A percentile compares a stretch with the other conserved stretches of the same genome.
These are phyloP conservation scores for Angomonas ambiguus DNA, from an alignment of 208 protist species.

Conservation along the genomic window DNA sequence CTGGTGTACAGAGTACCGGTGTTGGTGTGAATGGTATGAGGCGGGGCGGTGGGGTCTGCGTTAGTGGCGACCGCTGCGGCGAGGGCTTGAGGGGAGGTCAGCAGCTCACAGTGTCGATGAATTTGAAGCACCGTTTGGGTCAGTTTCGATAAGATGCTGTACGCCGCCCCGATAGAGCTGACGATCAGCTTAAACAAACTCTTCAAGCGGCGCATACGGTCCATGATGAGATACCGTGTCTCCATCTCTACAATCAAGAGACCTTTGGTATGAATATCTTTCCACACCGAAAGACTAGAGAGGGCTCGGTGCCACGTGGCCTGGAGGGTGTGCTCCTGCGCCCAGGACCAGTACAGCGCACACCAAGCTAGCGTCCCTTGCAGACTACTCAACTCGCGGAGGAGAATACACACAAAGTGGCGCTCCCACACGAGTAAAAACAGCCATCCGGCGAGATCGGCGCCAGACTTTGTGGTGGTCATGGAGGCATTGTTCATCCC, in stretches of 20 bases:
- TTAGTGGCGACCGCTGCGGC: constrained; percentile 16
- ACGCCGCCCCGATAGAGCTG: constrained; percentile 40
- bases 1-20: constrained; percentile 2
- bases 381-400: constrained; percentile 47
- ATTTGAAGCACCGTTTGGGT: constrained; percentile 32
- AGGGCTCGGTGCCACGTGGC: constrained; percentile 44
- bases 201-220: constrained; percentile 47
- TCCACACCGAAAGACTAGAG: constrained; percentile 33
- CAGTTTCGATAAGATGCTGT: constrained; percentile 43
- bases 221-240: constrained; percentile 25
- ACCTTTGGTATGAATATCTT: constrained; percentile 20
- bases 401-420: constrained; percentile 33
- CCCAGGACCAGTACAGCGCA: constrained; percentile 71
- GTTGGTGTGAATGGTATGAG: background rate
- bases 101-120: constrained; percentile 28
- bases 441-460: constrained; percentile 52
- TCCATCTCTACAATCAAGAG: constrained; percentile 12
- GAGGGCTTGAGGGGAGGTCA: constrained; percentile 21
- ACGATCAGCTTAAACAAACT: constrained; percentile 46
- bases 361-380: constrained; percentile 57
- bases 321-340: constrained; percentile 35
- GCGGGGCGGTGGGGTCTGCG: background rate
- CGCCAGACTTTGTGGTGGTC: background rate
- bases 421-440: constrained; percentile 56
- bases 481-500: background rate